These are phyloP conservation scores for Tausonia pullulans DNA, from an alignment of 1,284 basidiomycete species.

Conservation along the genomic window DNA sequence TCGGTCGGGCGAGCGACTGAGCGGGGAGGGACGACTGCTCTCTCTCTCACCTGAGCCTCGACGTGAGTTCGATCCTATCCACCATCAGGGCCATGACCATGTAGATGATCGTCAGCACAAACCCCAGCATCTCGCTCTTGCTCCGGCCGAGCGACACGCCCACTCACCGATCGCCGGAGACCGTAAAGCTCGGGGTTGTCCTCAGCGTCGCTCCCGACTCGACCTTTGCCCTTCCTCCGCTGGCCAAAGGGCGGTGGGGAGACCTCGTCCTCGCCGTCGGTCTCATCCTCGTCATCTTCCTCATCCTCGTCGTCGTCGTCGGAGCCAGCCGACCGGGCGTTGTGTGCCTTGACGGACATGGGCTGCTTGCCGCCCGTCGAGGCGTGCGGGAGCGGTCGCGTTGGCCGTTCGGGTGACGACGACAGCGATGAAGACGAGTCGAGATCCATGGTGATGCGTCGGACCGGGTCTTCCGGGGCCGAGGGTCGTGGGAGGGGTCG, in stretches of 20 bases:
- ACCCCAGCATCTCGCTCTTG: conserved; percentile 21
- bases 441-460: no score
- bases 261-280: conserved; percentile 4
- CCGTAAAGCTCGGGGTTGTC: conserved; percentile 31
- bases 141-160: conserved; percentile 37
- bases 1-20: not conserved
- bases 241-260: not conserved
- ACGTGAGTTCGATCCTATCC: not conserved
- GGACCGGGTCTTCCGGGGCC: not conserved
- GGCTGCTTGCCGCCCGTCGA: conserved; percentile 6
- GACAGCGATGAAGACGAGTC: no score
- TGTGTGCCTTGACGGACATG: not conserved
- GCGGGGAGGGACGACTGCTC: not conserved
- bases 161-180: conserved; percentile 32
- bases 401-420: no score
- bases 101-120: not conserved
- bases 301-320: conserved; percentile 11
- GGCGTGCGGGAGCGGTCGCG: not conserved
- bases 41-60: not conserved
- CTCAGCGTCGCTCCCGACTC: conserved; percentile 19
- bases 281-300: conserved; percentile 5
- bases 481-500: not conserved
- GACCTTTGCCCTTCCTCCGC: conserved; percentile 2
- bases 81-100: not conserved
- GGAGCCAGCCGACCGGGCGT: not conserved